Evolutionary conservation across 1,284 basidiomycete species (phyloP).

Genomic region (Taiwanofungus camphoratus): DNA sequence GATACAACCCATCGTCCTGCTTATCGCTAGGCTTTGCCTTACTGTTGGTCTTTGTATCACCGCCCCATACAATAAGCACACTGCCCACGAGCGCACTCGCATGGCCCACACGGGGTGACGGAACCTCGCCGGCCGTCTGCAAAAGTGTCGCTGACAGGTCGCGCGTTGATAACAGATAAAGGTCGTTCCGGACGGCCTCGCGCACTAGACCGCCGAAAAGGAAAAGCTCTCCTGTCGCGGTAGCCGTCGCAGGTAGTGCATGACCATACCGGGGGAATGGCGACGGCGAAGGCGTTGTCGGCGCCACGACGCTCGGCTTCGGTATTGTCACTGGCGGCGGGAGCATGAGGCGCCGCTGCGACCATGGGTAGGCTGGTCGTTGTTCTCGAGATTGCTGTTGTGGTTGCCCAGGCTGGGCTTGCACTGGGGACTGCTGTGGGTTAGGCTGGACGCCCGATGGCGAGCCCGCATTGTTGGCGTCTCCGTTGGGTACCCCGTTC

Average conservation of each 20-base stretch:
- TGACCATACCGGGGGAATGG: constrained; percentile 99
- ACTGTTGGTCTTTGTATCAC: constrained; percentile 81
- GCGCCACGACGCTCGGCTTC: constrained; percentile 54
- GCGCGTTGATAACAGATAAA: constrained; percentile 85
- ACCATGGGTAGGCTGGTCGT: constrained; percentile 76
- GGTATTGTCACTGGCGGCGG: constrained; percentile 58
- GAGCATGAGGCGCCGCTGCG: constrained; percentile 61
- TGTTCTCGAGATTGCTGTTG: constrained; percentile 34
- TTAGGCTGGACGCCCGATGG: background rate
- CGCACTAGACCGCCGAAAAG: constrained; percentile 96
- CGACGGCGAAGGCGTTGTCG: constrained; percentile 62
- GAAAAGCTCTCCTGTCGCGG: constrained; percentile 84
- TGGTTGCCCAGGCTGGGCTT: constrained; percentile 21
- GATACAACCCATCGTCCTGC: constrained; percentile 92
- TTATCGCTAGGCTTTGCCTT: constrained; percentile 68
- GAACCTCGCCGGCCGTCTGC: constrained; percentile 87
- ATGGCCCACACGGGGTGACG: constrained; percentile 90
- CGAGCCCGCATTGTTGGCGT: constrained; percentile 9
- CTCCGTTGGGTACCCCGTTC: too few species aligned
- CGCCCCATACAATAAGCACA: constrained; percentile 97
- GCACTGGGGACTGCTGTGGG: constrained; percentile 20
- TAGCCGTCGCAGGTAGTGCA: constrained; percentile 84
- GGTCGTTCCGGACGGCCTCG: constrained; percentile 89
- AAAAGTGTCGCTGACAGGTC: constrained; percentile 75
- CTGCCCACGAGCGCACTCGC: constrained; percentile 94